phyloP scores from a whole-genome alignment of 148 eudicot species.

The Vaccinium corymbosum region DNA sequence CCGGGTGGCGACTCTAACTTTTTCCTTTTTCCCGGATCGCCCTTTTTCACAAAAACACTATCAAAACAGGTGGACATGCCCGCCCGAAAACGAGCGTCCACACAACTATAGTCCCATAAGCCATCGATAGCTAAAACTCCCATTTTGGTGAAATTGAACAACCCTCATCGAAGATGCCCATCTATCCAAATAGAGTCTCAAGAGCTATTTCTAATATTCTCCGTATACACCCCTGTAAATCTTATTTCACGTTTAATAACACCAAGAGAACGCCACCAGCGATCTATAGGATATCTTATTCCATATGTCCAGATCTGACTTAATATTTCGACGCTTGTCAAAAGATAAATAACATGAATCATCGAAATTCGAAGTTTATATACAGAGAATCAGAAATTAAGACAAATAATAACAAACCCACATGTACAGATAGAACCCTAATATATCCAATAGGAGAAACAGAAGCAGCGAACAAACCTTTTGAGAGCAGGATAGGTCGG shows the following conservation, averaged over 20 bases:
- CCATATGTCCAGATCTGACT: background rate
- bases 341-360: background rate
- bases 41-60: too few relatives aligned
- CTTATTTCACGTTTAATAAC: background rate
- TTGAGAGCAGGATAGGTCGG: conserved; percentile 31
- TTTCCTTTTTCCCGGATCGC: too few relatives aligned
- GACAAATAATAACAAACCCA: background rate
- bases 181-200: background rate
- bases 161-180: background rate
- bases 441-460: background rate
- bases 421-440: background rate
- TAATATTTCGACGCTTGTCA: background rate
- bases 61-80: too few relatives aligned
- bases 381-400: background rate
- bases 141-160: too few relatives aligned
- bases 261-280: background rate
- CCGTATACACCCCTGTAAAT: background rate
- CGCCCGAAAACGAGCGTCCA: too few relatives aligned
- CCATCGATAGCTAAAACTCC: background rate
- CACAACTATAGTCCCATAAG: background rate
- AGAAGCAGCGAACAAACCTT: conserved; percentile 21
- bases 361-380: background rate
- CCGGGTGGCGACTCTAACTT: too few relatives aligned
- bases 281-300: background rate
- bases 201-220: background rate